Evolutionary conservation across 2,329 filamentous ascomycete species (phyloP).

Genomic region (Arthrinium phaeospermum): DNA sequence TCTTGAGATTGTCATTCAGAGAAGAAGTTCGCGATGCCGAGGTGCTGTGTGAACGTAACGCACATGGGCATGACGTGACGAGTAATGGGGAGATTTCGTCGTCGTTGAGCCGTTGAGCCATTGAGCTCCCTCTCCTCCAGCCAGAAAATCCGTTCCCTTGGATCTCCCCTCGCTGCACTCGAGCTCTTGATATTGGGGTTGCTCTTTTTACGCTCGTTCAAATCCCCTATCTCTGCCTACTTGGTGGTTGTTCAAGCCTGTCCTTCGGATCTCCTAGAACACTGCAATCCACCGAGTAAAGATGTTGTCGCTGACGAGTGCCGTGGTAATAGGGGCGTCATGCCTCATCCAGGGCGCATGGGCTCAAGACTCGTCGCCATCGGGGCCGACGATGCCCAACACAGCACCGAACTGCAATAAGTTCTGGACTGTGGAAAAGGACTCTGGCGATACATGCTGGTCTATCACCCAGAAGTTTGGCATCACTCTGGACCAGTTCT

Average conservation of each 20-base stretch:
- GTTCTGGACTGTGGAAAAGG: slow-evolving; percentile 26
- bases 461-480: slow-evolving; percentile 26
- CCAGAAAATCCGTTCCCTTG: too few relatives aligned
- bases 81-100: too few relatives aligned
- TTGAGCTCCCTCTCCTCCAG: too few relatives aligned
- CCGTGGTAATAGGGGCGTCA: not conserved
- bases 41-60: too few relatives aligned
- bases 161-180: too few relatives aligned
- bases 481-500: slow-evolving; percentile 35
- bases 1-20: too few relatives aligned
- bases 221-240: not conserved
- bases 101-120: too few relatives aligned
- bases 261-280: not conserved
- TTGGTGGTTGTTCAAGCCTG: not conserved
- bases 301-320: not conserved
- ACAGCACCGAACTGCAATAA: slow-evolving; percentile 27
- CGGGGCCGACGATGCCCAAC: slow-evolving; percentile 18
- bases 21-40: too few relatives aligned
- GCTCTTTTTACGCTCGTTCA: not conserved
- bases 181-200: too few relatives aligned
- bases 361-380: slow-evolving; percentile 14
- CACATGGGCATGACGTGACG: too few relatives aligned
- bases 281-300: not conserved
- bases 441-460: slow-evolving; percentile 29
- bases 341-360: slow-evolving; percentile 8